phyloP scores from a whole-genome alignment of 768 basidiomycete species.

The Collybia nuda region DNA sequence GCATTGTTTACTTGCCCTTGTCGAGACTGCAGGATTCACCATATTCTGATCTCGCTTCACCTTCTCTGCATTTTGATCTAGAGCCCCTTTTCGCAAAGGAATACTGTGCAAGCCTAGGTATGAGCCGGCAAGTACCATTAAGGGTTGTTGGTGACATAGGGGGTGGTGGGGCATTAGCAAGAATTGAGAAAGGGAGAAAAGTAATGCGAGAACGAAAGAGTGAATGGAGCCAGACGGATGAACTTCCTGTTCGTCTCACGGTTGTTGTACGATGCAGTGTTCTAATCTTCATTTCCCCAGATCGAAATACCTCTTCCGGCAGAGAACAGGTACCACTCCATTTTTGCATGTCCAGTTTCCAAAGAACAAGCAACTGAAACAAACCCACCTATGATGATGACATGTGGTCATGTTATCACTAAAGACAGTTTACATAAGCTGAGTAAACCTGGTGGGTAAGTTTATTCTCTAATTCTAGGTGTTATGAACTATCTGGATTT shows the following conservation, averaged over 20 bases:
- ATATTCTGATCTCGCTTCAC: constrained; percentile 73
- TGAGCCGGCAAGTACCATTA: constrained; percentile 88
- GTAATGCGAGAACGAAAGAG: constrained; percentile 93
- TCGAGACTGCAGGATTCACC: constrained; percentile 65
- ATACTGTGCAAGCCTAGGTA: constrained; percentile 82
- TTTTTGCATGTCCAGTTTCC: constrained; percentile 96
- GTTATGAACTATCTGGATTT: too few relatives aligned
- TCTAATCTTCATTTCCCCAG: constrained; percentile 36
- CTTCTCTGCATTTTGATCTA: constrained; percentile 73
- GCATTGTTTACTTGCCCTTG: constrained; percentile 70
- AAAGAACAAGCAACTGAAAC: constrained; percentile 93
- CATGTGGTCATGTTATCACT: constrained; percentile 93
- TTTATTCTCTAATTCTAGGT: not conserved
- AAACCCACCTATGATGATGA: constrained; percentile 98
- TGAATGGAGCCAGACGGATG: constrained; percentile 88
- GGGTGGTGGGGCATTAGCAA: constrained; percentile 84
- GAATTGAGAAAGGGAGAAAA: constrained; percentile 91
- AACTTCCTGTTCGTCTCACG: constrained; percentile 69
- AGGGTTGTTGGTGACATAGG: constrained; percentile 92
- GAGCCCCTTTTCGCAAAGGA: constrained; percentile 85
- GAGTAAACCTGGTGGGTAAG: constrained; percentile 76
- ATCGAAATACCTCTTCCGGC: constrained; percentile 90
- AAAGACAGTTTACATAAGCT: constrained; percentile 90
- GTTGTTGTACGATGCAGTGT: not conserved
- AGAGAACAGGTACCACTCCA: constrained; percentile 91